Conservation (phyloP, 352 stramenopile species). For the Peronospora tabacina region DNA sequence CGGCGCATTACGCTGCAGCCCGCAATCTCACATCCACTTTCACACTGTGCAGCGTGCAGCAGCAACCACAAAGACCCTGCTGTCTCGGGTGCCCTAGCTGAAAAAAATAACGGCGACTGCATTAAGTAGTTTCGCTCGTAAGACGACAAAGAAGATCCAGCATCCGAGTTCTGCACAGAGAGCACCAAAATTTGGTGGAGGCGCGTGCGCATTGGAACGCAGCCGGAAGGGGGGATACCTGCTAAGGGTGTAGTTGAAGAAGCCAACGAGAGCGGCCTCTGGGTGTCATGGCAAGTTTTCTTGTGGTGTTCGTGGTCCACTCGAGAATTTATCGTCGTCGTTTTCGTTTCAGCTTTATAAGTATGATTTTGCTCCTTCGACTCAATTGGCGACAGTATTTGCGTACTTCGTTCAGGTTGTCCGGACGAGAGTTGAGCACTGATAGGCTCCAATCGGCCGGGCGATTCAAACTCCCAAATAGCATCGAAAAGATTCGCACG, state of each 20-base stretch:
- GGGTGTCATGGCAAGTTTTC: slow-evolving; percentile 15
- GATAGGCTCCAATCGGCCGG: slow-evolving; percentile 11
- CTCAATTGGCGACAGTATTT: slow-evolving; percentile 12
- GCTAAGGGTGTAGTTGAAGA: slow-evolving; percentile 21
- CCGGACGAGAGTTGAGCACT: slow-evolving; percentile 9
- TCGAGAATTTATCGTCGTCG: slow-evolving; percentile 16
- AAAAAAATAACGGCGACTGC: slow-evolving; percentile 45
- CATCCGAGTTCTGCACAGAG: slow-evolving; percentile 38
- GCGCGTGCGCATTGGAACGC: slow-evolving; percentile 32
- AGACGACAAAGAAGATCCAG: slow-evolving; percentile 37
- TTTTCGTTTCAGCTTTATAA: slow-evolving; percentile 8
- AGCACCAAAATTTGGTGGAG: slow-evolving; percentile 40
- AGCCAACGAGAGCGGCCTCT: slow-evolving; percentile 28
- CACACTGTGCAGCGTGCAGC: slow-evolving; percentile 43
- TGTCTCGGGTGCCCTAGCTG: slow-evolving; percentile 45
- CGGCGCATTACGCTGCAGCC: slow-evolving; percentile 66
- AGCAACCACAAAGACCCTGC: slow-evolving; percentile 67
- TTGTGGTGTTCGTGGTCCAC: slow-evolving; percentile 20
- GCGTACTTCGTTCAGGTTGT: slow-evolving; percentile 6
- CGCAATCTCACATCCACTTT: slow-evolving; percentile 41
- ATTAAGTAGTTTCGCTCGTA: slow-evolving; percentile 47
- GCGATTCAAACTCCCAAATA: slow-evolving; percentile 62
- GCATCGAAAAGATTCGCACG: slow-evolving; percentile 58
- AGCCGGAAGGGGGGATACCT: slow-evolving; percentile 20
- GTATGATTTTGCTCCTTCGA: slow-evolving; percentile 16